These are phyloP conservation scores for Citropsis articulata DNA, from an alignment of 345 rosid species.

Conservation along the genomic window DNA sequence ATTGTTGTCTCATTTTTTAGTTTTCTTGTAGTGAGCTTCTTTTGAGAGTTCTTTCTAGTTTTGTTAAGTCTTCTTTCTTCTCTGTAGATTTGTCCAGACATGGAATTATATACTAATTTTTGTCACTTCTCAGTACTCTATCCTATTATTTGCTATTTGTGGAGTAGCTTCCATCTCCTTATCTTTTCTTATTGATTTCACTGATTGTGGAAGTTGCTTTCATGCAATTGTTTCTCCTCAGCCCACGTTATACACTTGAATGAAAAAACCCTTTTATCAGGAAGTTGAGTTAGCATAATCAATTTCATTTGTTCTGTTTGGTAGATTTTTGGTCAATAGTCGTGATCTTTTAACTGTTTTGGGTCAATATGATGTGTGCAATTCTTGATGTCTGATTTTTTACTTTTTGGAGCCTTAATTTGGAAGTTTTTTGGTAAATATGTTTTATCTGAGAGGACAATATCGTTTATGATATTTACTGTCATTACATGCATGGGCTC, in stretches of 20 bases:
- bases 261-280: background rate
- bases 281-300: background rate
- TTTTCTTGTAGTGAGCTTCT: background rate
- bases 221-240: background rate
- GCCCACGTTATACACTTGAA: background rate
- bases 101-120: background rate
- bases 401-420: background rate
- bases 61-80: background rate
- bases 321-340: background rate
- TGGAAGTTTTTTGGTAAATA: background rate
- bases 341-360: background rate
- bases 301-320: background rate
- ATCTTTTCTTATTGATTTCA: background rate
- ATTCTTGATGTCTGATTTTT: background rate
- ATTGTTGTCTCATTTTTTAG: background rate
- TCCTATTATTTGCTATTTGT: background rate
- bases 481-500: constrained; percentile 35
- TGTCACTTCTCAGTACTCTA: background rate
- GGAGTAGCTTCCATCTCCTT: background rate
- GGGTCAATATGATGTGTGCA: background rate
- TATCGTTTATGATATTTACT: constrained; percentile 17
- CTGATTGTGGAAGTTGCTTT: background rate
- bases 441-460: constrained; percentile 7
- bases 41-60: background rate
- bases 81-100: background rate